Evolutionary conservation across 2,329 filamentous ascomycete genomes (phyloP), one percentile per base, ranked within the genome.

Genomic region (Corinectria fuckeliana): DNA sequence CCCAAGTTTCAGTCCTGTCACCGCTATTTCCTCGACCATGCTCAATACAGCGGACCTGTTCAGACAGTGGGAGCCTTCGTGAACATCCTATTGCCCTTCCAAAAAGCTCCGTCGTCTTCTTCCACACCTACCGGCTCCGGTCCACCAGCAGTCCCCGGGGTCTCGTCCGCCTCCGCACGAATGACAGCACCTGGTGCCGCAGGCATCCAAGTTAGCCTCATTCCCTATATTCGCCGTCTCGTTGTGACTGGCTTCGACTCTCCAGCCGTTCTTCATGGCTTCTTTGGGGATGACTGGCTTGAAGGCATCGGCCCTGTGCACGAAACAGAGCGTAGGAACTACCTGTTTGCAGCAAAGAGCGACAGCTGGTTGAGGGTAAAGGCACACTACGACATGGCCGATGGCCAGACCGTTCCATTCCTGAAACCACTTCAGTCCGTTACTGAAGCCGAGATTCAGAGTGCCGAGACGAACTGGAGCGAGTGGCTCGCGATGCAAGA

Each of bases 401-500:
- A 88, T 3, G 85, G 92, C 54, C 93, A 98, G 79, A 90, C 86
- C 2, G 86, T 97, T 1, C 95, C 95, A 1, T 98, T 96, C 73
- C 79, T 98, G 68, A 88, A 88, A 65, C 93, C 94, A 4, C 79
- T 97, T n/a, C 88, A 91, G 69, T 86, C 88, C 54, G 88, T 91
- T 1, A 85, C 87, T 7, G 88, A 94, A 70, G 85, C 87, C 20
- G 95, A 98, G 78, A 91, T 98, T 62, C 85, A 91, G 62, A 85
- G 81, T 13, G 93, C 93, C 0, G 94, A 98, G 78, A 84, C 85
- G 62, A 88, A 84, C 60, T 99, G 95, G 95, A 96, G 92, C 73
- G 89, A 94, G 70, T 98, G 94, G 94, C 80, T 97, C 28, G 92
- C 92, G 11, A 96, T 97, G 92, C 92, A 97, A 76, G 94, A 97